Evolutionary conservation across 192 early-diverging fungal species (phyloP).

Genomic region (Podila horticola): DNA sequence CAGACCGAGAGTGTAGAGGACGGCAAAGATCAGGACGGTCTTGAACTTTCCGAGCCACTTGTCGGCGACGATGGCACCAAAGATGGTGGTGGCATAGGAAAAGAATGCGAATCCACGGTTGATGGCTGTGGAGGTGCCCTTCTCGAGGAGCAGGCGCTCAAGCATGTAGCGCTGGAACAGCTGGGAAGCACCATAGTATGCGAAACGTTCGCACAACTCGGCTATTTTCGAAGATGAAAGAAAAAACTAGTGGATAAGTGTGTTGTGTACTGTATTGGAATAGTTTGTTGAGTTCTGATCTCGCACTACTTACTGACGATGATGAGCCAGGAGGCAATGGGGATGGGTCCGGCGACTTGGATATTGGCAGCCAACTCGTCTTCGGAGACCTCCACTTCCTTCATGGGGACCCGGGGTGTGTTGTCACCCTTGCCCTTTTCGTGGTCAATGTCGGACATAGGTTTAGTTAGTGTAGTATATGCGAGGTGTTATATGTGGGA

Average conservation of each 20-base stretch:
- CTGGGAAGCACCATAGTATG: conserved; percentile 61
- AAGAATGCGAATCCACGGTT: conserved; percentile 65
- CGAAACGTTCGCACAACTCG: conserved; percentile 58
- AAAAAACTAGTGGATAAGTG: background rate
- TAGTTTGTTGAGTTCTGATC: background rate
- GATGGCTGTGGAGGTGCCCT: conserved; percentile 55
- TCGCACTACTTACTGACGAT: conserved; percentile 55
- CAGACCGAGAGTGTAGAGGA: conserved; percentile 73
- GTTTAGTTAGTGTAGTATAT: too few relatives aligned
- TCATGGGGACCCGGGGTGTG: background rate
- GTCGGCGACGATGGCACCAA: conserved; percentile 76
- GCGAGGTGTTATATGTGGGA: background rate
- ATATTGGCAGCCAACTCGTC: conserved; percentile 9
- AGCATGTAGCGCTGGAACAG: conserved; percentile 67
- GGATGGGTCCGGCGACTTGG: conserved; percentile 49
- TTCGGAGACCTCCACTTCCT: conserved; percentile 15
- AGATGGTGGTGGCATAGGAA: conserved; percentile 66
- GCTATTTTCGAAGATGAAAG: background rate
- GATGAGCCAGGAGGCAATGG: conserved; percentile 45
- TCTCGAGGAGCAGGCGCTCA: conserved; percentile 47
- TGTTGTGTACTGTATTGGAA: background rate
- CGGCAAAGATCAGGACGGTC: conserved; percentile 73
- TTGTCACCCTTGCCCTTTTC: conserved; percentile 1
- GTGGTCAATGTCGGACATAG: background rate
- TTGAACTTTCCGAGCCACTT: conserved; percentile 79